These are phyloP conservation scores for Puccinellia tenuiflora DNA, from an alignment of 176 grass and related monocot genomes.

Conservation along the genomic window DNA sequence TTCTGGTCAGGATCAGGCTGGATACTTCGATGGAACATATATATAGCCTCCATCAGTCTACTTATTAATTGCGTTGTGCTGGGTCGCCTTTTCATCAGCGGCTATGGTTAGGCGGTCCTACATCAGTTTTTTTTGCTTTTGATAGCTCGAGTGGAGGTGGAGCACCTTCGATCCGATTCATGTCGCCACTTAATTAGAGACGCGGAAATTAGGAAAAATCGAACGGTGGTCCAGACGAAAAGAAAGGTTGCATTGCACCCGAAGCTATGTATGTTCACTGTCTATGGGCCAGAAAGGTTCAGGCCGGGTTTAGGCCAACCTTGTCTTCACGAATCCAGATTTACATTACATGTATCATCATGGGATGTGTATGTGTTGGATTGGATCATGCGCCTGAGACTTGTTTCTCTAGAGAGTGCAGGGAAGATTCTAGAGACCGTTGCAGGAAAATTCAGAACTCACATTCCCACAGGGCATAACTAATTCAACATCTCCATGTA, in stretches of 20 bases:
- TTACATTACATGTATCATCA: conserved; percentile 9
- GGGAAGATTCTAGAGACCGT: conserved; percentile 14
- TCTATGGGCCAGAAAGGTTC: neutral
- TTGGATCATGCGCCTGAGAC: conserved; percentile 29
- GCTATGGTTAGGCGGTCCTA: conserved; percentile 26
- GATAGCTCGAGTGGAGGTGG: neutral
- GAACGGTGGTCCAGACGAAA: neutral
- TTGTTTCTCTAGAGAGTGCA: neutral
- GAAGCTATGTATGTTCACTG: neutral
- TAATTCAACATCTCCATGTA: neutral
- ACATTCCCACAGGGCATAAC: neutral
- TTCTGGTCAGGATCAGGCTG: neutral
- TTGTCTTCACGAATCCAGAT: neutral
- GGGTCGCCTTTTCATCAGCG: conserved; percentile 23
- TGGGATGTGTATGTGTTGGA: conserved; percentile 21
- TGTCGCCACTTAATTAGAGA: conserved; percentile 23
- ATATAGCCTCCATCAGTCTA: neutral
- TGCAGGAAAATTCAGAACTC: conserved; percentile 29
- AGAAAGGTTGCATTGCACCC: neutral
- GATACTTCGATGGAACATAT: neutral
- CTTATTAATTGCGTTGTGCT: neutral
- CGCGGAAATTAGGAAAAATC: conserved; percentile 2
- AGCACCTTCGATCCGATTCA: conserved; percentile 1
- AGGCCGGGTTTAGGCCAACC: neutral
- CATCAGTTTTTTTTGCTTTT: neutral